Base-by-base conservation (phyloP, 441 rosid genomes). In the Croton laevigatus region DNA sequence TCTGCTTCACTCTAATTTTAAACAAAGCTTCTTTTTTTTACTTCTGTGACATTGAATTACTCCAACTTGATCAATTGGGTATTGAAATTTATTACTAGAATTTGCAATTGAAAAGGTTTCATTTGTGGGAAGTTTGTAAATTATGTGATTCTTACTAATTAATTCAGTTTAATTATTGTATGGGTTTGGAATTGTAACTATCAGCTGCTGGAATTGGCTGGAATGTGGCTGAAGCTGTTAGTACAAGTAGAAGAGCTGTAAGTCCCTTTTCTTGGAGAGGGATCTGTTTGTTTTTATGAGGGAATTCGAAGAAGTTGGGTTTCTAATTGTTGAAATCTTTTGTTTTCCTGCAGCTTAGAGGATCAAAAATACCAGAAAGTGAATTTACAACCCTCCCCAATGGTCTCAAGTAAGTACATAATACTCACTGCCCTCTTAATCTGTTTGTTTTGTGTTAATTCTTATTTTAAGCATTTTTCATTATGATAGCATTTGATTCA, bases 191-290 rank as follows among this genome's bases (percentile, higher is more conserved):
- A 27, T 65, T 74, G 73, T 72, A 66, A 70, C 12, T 70, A 27
- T 27, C 84, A 94, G 97, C 80, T 76, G 83, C 85, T 78, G 92
- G 82, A 52, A 32, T 70, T 70, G 58, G 70, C 70, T 80, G 78
- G 69, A 86, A 85, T 82, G 85, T 75, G 74, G 85, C 96, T 38
- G 85, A 89, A 72, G 98, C 97, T 73, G 98, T 68, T 65, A 94
- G 93, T 86, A 91, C 97, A 36, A 94, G 98, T 71, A 82, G 92
- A 82, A 90, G 98, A 89, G 98, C 97, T 63, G 97, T 91, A 80
- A 79, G 95, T 75, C 36, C 14, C 38, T 36, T 42, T 72, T 71
- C 61, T 12, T 51, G 1, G 36, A 51, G 19, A 27, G 11, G 13
- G 6, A 9, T 55, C 12, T 45, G 55, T 62, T 17, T 45, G 16